Base-by-base conservation (phyloP, 192 early-diverging fungal species). In the Dissophora ornata region DNA sequence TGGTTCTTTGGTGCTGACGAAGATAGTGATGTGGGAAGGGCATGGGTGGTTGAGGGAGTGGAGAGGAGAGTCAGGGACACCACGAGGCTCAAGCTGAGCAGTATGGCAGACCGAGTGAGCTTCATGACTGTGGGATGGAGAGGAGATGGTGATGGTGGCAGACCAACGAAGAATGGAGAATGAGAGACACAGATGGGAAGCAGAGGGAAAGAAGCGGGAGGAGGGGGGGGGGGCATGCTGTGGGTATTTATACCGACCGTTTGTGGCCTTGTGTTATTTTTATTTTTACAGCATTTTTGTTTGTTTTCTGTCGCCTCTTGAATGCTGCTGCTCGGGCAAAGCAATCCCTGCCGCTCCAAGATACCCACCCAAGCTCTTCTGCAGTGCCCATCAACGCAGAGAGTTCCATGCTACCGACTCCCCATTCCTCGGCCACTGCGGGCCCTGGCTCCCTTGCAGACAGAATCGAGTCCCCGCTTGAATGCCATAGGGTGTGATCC, bases 11-110 rank as follows among this genome's bases (percentile, higher is more conserved):
- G 8, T 0, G 49, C 26, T 25, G 59, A 30, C 10, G 60, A 2
- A 19, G 54, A 50, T 24, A 36, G 41, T 36, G 36, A 36, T 28
- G 32, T n/a, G 30, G 34, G 51, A 30, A 4, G 50, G 34, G 30
- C 45, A 19, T 36, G 41, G 22, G 54, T 34, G 5, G 64, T 19
- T 16, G 28, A 48, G 12, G 38, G 34, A 21, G 19, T 28, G 13
- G 67, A 49, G 34, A 69, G 42, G 51, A 70, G 57, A 13, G 13
- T 60, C 40, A 69, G 33, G 50, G 57, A 49, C 4, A 40, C 38
- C 8, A 48, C 57, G 30, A 71, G 32, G 34, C 36, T 57, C 15
- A 71, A 44, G 21, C 38, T 49, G 25, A 71, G 22, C 26, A 71
- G 29, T 13, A 57, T 4, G 34, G 34, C 25, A 19, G 57, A 25